A percentile compares a stretch with the other conserved stretches of the same genome.
Conservation (phyloP, 2,329 filamentous ascomycete genomes). For the Neonectria hederae region DNA sequence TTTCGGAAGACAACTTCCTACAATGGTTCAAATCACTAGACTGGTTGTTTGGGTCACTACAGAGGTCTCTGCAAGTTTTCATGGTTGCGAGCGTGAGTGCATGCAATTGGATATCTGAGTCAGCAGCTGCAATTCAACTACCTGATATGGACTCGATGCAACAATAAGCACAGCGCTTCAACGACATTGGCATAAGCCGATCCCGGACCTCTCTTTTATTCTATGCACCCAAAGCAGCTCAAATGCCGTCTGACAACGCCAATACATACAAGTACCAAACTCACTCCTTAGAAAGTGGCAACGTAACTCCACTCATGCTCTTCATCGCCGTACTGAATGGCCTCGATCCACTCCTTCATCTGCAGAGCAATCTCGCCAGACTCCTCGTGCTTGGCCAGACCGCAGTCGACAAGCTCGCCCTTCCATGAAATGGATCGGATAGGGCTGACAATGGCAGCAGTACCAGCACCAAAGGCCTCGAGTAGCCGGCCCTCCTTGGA, state of each 20-base stretch:
- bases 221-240: slow-evolving; percentile 17
- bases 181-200: neutral
- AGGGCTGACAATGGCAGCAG: slow-evolving; percentile 92
- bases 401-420: slow-evolving; percentile 83
- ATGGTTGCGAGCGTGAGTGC: neutral
- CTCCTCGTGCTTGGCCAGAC: slow-evolving; percentile 81
- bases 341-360: slow-evolving; percentile 98
- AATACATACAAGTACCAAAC: slow-evolving; percentile 9
- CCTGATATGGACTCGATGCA: neutral
- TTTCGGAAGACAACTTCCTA: slow-evolving; percentile 42
- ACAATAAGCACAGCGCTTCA: slow-evolving; percentile 6
- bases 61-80: slow-evolving; percentile 1
- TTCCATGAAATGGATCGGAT: slow-evolving; percentile 91
- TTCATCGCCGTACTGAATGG: slow-evolving; percentile 93
- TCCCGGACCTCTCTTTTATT: slow-evolving; percentile 17
- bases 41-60: slow-evolving; percentile 29
- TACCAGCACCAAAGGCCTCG: slow-evolving; percentile 94
- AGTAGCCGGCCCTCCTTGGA: slow-evolving; percentile 84
- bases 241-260: slow-evolving; percentile 16
- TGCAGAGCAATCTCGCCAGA: slow-evolving; percentile 84
- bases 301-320: slow-evolving; percentile 88
- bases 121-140: slow-evolving; percentile 13
- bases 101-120: slow-evolving; percentile 15
- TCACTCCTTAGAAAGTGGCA: slow-evolving; percentile 20
- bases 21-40: slow-evolving; percentile 47